A percentile compares a stretch with the other conserved stretches of the same genome.
These are phyloP conservation scores for Ophiostoma quercus DNA, from an alignment of 2,329 filamentous ascomycete genomes.

Conservation along the genomic window DNA sequence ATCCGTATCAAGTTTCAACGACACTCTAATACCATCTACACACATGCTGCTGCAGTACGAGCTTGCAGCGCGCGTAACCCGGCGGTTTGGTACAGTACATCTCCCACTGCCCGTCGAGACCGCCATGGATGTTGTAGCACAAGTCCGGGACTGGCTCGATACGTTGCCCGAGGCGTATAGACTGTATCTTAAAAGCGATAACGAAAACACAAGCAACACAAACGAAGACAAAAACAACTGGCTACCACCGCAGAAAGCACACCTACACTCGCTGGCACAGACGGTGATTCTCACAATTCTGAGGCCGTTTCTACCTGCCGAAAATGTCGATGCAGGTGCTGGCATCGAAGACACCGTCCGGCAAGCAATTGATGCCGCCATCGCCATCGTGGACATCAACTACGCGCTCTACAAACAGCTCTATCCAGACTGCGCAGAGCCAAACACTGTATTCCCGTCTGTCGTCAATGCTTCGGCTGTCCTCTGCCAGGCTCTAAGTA, in stretches of 20 bases:
- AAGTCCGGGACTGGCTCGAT: background rate
- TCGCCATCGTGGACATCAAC: background rate
- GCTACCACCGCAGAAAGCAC: background rate
- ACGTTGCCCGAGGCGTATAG: background rate
- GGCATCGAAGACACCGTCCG: background rate
- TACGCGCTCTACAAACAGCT: background rate
- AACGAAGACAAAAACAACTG: background rate
- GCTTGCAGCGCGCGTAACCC: background rate
- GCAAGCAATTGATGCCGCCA: constrained; percentile 12
- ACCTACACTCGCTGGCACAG: background rate
- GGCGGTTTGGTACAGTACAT: background rate
- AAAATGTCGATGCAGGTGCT: background rate
- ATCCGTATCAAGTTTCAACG: background rate
- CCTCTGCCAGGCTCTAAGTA: background rate
- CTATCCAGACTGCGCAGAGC: background rate
- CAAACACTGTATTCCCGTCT: background rate
- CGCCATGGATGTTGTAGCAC: background rate
- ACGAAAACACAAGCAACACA: background rate
- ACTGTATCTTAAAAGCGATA: background rate
- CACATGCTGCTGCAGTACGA: constrained; percentile 14
- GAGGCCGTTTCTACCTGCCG: background rate
- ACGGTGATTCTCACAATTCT: background rate
- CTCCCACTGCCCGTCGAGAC: background rate
- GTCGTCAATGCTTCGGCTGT: background rate
- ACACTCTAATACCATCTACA: background rate